Conservation (phyloP, 1,284 basidiomycete genomes). For the Takashimella koratensis region DNA sequence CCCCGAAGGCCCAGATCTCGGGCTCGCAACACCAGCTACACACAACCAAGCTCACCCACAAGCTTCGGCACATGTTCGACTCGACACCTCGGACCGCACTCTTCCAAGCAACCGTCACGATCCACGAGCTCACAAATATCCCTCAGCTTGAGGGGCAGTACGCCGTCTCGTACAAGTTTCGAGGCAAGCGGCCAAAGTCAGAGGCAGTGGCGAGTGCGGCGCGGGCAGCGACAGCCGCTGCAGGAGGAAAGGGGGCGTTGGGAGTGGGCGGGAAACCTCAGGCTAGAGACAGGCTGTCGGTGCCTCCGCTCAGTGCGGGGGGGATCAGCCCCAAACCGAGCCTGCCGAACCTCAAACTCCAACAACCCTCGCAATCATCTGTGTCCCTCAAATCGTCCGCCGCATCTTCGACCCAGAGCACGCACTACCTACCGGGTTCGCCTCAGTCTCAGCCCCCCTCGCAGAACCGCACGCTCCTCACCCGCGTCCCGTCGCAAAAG, state of each 20-base stretch:
- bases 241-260: too few species aligned
- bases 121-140: constrained; percentile 43
- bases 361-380: constrained; percentile 1
- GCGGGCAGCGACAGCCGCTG: background rate
- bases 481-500: background rate
- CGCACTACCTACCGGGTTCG: background rate
- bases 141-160: constrained; percentile 41
- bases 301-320: background rate
- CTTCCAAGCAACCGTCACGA: constrained; percentile 30
- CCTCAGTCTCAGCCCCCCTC: background rate
- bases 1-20: background rate
- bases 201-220: background rate
- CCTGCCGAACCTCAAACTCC: constrained; percentile 25
- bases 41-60: constrained; percentile 5
- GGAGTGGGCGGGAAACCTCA: background rate
- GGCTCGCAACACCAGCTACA: background rate
- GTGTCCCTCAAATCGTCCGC: background rate
- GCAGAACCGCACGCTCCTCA: background rate
- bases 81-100: constrained; percentile 21
- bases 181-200: constrained; percentile 23
- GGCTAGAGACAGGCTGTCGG: background rate
- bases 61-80: constrained; percentile 33
- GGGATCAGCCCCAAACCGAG: constrained; percentile 16
- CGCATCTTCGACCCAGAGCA: background rate
- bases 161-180: constrained; percentile 38